Evolutionary conservation across 2,329 filamentous ascomycete genomes (phyloP).

Genomic region (Monosporascus sp.): DNA sequence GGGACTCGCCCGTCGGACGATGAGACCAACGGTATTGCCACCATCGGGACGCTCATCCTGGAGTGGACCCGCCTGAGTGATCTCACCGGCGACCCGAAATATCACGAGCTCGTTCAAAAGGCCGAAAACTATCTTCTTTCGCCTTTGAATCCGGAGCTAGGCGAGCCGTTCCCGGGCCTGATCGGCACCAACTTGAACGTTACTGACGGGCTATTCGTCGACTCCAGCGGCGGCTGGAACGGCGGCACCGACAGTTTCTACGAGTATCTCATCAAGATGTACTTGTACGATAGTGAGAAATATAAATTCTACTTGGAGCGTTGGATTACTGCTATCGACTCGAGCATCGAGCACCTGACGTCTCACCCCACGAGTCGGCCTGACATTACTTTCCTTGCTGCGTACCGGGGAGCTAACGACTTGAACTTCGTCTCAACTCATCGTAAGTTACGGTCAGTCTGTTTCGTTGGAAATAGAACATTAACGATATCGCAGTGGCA

Average conservation of each 20-base stretch:
- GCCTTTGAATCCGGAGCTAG: conserved; percentile 51
- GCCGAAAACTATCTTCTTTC: conserved; percentile 65
- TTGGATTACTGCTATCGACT: conserved; percentile 72
- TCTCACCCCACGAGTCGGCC: conserved; percentile 61
- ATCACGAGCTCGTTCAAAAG: conserved; percentile 59
- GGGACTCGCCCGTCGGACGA: conserved; percentile 39
- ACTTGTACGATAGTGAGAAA: conserved; percentile 63
- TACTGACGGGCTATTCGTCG: conserved; percentile 58
- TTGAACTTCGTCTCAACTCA: conserved; percentile 43
- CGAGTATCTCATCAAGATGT: conserved; percentile 91
- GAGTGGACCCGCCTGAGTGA: conserved; percentile 83
- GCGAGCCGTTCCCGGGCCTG: conserved; percentile 72
- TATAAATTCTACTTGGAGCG: conserved; percentile 64
- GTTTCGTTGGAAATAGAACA: background rate
- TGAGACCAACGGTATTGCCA: conserved; percentile 65
- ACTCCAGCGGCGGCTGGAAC: conserved; percentile 68
- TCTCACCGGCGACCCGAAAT: conserved; percentile 61
- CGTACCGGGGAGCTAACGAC: conserved; percentile 41
- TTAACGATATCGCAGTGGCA: conserved; percentile 48
- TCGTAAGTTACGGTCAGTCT: conserved; percentile 29
- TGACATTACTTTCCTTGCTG: conserved; percentile 67
- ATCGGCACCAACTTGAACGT: conserved; percentile 64
- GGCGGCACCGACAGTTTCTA: conserved; percentile 78
- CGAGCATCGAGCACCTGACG: conserved; percentile 64
- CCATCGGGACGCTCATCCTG: conserved; percentile 70